These are phyloP conservation scores for Erodium trifolium DNA, from an alignment of 441 rosid species.

Conservation along the genomic window DNA sequence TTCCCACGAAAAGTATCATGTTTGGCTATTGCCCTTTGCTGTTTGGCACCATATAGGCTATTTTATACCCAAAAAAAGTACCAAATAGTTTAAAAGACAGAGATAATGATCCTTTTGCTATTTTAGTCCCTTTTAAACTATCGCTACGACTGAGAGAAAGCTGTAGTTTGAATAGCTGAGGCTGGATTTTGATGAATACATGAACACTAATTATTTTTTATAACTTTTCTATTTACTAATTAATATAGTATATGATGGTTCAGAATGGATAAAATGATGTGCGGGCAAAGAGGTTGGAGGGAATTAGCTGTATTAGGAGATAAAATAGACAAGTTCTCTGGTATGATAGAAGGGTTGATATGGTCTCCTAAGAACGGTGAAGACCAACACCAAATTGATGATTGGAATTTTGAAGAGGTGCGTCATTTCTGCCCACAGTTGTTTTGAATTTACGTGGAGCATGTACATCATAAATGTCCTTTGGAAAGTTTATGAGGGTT, in stretches of 20 bases:
- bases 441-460: neutral
- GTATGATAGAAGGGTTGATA: slow-evolving; percentile 88
- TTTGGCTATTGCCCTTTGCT: slow-evolving; percentile 4
- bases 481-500: neutral
- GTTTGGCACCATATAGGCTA: neutral
- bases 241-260: slow-evolving; percentile 19
- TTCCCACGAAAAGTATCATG: neutral
- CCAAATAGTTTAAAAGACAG: neutral
- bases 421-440: neutral
- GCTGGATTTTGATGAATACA: neutral
- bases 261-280: slow-evolving; percentile 99
- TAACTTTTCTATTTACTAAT: slow-evolving; percentile 5
- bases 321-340: slow-evolving; percentile 71
- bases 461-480: neutral
- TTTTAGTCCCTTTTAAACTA: neutral
- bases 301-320: slow-evolving; percentile 82
- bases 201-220: neutral
- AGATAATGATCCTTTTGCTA: neutral
- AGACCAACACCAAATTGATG: slow-evolving; percentile 32
- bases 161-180: neutral
- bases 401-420: slow-evolving; percentile 81
- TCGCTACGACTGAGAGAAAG: neutral
- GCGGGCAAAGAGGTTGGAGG: slow-evolving; percentile 94
- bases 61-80: neutral
- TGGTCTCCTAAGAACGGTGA: slow-evolving; percentile 77